phyloP scores from a whole-genome alignment of 2,329 filamentous ascomycete genomes.

The Berkeleyomyces rouxiae region DNA sequence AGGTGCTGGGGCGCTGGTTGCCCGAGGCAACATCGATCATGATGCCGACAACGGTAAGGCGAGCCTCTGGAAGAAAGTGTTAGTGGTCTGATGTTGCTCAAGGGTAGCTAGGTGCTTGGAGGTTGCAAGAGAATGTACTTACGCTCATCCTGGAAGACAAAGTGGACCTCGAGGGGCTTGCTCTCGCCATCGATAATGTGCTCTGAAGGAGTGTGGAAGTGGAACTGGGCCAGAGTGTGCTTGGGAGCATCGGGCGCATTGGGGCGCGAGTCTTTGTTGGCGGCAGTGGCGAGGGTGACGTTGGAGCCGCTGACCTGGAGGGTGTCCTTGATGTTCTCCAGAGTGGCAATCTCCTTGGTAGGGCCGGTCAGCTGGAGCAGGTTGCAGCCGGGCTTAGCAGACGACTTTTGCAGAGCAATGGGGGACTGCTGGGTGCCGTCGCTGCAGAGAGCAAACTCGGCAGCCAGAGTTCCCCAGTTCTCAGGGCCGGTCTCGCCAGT shows the following conservation, averaged over 20 bases:
- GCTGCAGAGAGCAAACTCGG: constrained; percentile 29
- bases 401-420: constrained; percentile 30
- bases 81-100: neutral
- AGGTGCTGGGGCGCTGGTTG: constrained; percentile 7
- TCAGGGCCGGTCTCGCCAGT: constrained; percentile 26
- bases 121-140: neutral
- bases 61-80: neutral
- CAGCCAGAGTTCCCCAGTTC: constrained; percentile 33
- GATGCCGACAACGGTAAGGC: constrained; percentile 24
- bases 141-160: constrained; percentile 23
- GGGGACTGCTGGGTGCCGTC: constrained; percentile 36
- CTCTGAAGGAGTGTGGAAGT: constrained; percentile 45
- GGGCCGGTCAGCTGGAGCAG: constrained; percentile 12
- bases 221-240: constrained; percentile 36
- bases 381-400: constrained; percentile 20
- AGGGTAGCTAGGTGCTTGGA: neutral
- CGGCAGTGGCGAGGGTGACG: neutral
- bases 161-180: constrained; percentile 26
- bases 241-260: constrained; percentile 23
- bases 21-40: constrained; percentile 21
- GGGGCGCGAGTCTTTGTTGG: neutral
- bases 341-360: constrained; percentile 22
- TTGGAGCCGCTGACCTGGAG: constrained; percentile 25
- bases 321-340: constrained; percentile 36
- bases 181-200: constrained; percentile 32